phyloP scores from a whole-genome alignment of 331 rosid species.

The Telfairia occidentalis region DNA sequence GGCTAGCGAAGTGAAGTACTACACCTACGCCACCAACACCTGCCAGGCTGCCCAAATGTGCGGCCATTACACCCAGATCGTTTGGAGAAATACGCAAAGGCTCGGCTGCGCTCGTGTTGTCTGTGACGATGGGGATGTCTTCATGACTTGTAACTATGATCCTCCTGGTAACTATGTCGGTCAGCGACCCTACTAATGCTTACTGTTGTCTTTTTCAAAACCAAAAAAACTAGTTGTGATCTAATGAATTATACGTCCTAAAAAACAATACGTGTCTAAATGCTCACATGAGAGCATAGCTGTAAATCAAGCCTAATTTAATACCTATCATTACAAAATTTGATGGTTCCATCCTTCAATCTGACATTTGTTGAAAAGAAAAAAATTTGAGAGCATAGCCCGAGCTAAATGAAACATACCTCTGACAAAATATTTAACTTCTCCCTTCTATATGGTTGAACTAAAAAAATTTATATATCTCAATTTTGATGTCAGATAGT shows the following conservation, averaged over 20 bases:
- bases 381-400: no score
- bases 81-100: conserved; percentile 57
- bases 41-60: conserved; percentile 64
- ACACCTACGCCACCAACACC: conserved; percentile 34
- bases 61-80: conserved; percentile 83
- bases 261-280: neutral
- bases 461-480: no score
- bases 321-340: no score
- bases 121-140: conserved; percentile 63
- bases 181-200: conserved; percentile 40
- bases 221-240: neutral
- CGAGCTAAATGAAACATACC: no score
- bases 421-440: no score
- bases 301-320: no score
- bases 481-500: no score
- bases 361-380: no score
- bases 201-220: neutral
- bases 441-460: no score
- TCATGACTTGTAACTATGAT: conserved; percentile 81
- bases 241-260: neutral
- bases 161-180: conserved; percentile 70
- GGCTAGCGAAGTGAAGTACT: conserved; percentile 66
- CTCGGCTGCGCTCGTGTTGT: conserved; percentile 67
- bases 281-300: no score
- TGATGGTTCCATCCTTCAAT: no score